These are phyloP conservation scores for Jaltomata sinuosa DNA, from an alignment of 257 asterid species.

Conservation along the genomic window DNA sequence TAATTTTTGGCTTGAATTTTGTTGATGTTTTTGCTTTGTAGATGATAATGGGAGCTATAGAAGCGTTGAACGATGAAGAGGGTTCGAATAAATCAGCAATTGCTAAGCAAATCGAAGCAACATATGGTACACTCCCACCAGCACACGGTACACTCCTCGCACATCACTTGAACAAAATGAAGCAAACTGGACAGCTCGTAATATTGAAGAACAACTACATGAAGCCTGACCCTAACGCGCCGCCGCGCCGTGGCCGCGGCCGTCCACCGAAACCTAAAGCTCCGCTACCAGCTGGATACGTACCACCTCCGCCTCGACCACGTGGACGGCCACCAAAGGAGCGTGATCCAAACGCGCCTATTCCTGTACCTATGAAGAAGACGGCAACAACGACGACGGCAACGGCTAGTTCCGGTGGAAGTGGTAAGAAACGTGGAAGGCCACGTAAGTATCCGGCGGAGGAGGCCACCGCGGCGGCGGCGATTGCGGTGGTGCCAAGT, in stretches of 20 bases:
- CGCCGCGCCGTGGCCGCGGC: constrained; percentile 88
- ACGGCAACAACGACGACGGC: no score
- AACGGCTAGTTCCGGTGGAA: constrained; percentile 3
- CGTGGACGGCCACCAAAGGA: constrained; percentile 75
- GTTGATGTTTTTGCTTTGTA: background rate
- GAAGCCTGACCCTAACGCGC: constrained; percentile 52
- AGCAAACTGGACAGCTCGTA: constrained; percentile 44
- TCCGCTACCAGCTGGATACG: constrained; percentile 20
- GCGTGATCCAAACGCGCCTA: constrained; percentile 30
- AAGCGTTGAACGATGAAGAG: constrained; percentile 36
- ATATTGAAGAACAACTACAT: constrained; percentile 60
- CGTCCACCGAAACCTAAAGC: constrained; percentile 82
- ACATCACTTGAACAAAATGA: constrained; percentile 69
- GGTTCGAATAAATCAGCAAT: constrained; percentile 64
- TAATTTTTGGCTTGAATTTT: background rate
- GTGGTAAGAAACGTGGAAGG: constrained; percentile 71
- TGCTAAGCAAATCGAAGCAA: constrained; percentile 53
- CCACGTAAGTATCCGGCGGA: constrained; percentile 41
- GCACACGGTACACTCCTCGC: constrained; percentile 50
- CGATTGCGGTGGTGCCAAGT: background rate
- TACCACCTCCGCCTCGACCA: constrained; percentile 41
- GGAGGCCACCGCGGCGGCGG: background rate
- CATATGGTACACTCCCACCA: constrained; percentile 48
- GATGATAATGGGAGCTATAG: constrained; percentile 68
- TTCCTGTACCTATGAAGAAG: constrained; percentile 29